phyloP scores from a whole-genome alignment of 1,284 basidiomycete species.

The Schizophyllum commune region DNA sequence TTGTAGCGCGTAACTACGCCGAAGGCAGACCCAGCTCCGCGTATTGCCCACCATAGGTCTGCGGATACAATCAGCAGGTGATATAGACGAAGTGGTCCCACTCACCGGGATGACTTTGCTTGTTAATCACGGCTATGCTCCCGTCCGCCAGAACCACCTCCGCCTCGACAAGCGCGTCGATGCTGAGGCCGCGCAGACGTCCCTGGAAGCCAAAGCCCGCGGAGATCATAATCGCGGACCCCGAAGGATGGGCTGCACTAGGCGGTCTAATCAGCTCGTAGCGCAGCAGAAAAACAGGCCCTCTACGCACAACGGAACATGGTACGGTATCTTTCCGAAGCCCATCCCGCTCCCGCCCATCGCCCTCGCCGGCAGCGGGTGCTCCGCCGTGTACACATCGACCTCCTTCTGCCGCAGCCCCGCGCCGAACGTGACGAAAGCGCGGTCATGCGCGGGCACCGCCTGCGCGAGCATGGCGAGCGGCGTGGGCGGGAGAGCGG shows the following conservation, averaged over 20 bases:
- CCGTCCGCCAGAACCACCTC: constrained; percentile 82
- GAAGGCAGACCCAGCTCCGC: constrained; percentile 79
- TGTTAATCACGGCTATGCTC: constrained; percentile 60
- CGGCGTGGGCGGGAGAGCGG: constrained; percentile 26
- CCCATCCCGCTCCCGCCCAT: constrained; percentile 38
- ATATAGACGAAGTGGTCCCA: not conserved
- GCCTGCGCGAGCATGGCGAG: constrained; percentile 34
- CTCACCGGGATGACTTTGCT: constrained; percentile 58
- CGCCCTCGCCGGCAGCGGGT: constrained; percentile 57
- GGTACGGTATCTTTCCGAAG: constrained; percentile 60
- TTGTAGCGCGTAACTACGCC: constrained; percentile 87
- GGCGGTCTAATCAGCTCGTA: constrained; percentile 6
- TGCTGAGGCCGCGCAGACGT: constrained; percentile 74
- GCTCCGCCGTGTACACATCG: constrained; percentile 64
- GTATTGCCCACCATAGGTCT: constrained; percentile 88
- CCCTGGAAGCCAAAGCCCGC: constrained; percentile 89
- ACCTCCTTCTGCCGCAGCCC: constrained; percentile 78
- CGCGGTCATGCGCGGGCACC: constrained; percentile 56
- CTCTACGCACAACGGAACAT: constrained; percentile 67
- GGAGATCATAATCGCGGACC: constrained; percentile 77
- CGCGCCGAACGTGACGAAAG: constrained; percentile 76
- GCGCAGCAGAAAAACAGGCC: constrained; percentile 6
- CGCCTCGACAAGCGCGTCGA: constrained; percentile 81
- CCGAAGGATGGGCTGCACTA: constrained; percentile 69
- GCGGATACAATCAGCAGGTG: not conserved